Evolutionary conservation across 139 green algal genomes (phyloP), one percentile per base, ranked within the genome.

Genomic region (Diplosphaera chodatii): DNA sequence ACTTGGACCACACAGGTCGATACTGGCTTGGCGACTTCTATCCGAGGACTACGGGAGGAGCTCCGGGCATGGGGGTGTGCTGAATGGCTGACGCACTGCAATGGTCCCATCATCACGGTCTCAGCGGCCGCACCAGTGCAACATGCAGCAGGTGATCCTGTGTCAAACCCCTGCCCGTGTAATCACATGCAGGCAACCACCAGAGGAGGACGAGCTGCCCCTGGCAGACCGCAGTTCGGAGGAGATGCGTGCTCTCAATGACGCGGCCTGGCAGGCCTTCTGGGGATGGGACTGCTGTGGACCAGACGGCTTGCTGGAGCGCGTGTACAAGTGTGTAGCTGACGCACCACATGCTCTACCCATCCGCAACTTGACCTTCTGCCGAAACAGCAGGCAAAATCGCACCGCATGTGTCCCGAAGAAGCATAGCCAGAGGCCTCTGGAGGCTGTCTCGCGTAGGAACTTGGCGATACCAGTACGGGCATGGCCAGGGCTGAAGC

Each of bases 281-380:
- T 93, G 88, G 88, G 88, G 88, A 4, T 86, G 74, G 63, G 88
- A 93, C 74, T 82, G 75, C 68, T 72, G 75, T 69, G 27, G 69
- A 62, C 23, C 72, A 62, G 67, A 88, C 69, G 70, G 70, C 79
- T 59, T 89, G 65, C 77, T 84, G 30, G 76, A 88, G 8, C 74
- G 71, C 1, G 64, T 87, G 2, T 92, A 83, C 66, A 37, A 22
- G 16, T 41, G 75, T n/a, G n/a, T n/a, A n/a, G n/a, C n/a, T n/a
- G n/a, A n/a, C n/a, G n/a, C n/a, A n/a, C n/a, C n/a, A n/a, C n/a
- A n/a, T n/a, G n/a, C n/a, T n/a, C n/a, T n/a, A n/a, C n/a, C n/a
- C n/a, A n/a, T n/a, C n/a, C n/a, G n/a, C n/a, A n/a, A n/a, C n/a
- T n/a, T n/a, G n/a, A n/a, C n/a, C n/a, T n/a, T n/a, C n/a, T n/a